Conservation (phyloP, 2,329 filamentous ascomycete species). For the Sclerotinia borealis region DNA sequence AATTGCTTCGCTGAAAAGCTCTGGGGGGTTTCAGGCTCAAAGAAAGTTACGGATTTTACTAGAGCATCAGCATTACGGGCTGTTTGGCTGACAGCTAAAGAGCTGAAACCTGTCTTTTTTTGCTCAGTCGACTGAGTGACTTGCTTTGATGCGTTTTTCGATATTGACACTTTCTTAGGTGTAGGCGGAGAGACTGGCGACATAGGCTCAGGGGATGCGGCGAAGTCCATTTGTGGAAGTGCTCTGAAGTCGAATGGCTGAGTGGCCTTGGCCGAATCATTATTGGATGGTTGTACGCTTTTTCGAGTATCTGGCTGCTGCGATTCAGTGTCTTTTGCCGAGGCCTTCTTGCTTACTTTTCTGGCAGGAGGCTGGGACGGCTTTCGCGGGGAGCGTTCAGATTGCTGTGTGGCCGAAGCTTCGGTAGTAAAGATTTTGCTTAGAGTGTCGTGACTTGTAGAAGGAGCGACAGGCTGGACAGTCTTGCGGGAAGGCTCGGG, state of each 20-base stretch:
- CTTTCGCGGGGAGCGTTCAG: not conserved
- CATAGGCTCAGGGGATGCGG: not conserved
- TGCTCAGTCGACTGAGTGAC: not conserved
- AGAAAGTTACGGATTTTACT: too few relatives aligned
- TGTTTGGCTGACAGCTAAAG: too few relatives aligned
- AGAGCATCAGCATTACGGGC: too few relatives aligned
- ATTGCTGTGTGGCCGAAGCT: not conserved
- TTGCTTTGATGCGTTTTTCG: not conserved
- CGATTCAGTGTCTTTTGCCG: not conserved
- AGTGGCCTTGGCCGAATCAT: not conserved
- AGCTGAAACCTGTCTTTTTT: too few relatives aligned
- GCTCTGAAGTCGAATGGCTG: not conserved
- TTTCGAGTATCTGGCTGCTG: not conserved
- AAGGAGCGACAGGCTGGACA: not conserved
- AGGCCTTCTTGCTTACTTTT: not conserved
- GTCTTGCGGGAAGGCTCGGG: not conserved
- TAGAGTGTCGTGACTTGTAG: not conserved
- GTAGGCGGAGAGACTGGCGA: not conserved
- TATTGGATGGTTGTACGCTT: not conserved
- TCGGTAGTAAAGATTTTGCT: not conserved
- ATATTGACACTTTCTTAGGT: not conserved
- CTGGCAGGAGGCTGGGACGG: not conserved
- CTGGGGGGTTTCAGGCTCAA: too few relatives aligned
- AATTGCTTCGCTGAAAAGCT: too few relatives aligned
- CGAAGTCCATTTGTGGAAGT: not conserved